Conservation (phyloP, 306 rosid genomes). For the Ormosia emarginata region DNA sequence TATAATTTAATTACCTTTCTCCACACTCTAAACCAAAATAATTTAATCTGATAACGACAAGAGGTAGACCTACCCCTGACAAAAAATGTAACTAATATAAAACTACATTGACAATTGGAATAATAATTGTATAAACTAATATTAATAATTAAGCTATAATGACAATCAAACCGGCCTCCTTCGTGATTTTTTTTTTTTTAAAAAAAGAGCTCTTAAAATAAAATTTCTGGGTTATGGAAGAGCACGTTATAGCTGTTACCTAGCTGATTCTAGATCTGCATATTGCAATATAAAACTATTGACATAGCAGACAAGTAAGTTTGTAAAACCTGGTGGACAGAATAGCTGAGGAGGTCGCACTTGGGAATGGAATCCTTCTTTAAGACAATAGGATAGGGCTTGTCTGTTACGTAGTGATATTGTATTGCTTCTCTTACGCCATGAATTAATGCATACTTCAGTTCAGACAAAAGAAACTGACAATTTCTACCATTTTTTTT, state of each 20-base stretch:
- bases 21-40: background rate
- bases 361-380: slow-evolving; percentile 3
- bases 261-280: background rate
- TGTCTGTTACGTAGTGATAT: slow-evolving; percentile 27
- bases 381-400: slow-evolving; percentile 28
- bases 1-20: background rate
- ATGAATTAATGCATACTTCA: slow-evolving; percentile 20
- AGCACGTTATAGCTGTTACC: background rate
- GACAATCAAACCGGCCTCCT: background rate
- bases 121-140: background rate
- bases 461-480: slow-evolving; percentile 4
- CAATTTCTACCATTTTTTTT: background rate
- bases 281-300: background rate
- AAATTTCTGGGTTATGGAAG: background rate
- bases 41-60: background rate
- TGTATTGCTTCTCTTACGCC: slow-evolving; percentile 12
- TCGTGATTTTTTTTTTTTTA: background rate
- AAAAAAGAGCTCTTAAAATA: background rate
- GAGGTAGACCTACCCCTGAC: slow-evolving; percentile 13
- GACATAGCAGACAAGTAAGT: background rate
- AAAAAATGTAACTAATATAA: slow-evolving; percentile 2
- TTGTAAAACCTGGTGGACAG: background rate
- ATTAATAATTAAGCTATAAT: background rate
- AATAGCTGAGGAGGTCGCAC: slow-evolving; percentile 7
- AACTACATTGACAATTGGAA: background rate